phyloP scores from a whole-genome alignment of 371 early-diverging fungal genomes.

The Saksenaea oblongispora region DNA sequence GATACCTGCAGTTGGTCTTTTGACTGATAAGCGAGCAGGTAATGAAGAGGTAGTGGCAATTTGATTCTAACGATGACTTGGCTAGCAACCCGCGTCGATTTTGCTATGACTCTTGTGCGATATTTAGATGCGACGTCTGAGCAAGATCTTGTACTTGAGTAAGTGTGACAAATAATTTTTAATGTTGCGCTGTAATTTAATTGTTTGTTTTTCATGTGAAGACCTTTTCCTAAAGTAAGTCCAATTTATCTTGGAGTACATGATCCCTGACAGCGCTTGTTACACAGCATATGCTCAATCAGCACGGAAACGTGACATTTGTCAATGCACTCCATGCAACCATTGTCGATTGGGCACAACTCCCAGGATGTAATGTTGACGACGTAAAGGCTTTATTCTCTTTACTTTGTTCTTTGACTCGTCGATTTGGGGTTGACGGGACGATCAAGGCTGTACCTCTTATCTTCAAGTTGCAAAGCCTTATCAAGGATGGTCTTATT shows the following conservation, averaged over 20 bases:
- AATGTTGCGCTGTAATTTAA: not conserved
- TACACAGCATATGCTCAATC: constrained; percentile 24
- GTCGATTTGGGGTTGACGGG: constrained; percentile 60
- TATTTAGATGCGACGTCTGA: constrained; percentile 40
- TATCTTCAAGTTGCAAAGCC: constrained; percentile 59
- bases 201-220: constrained; percentile 9
- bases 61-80: not conserved
- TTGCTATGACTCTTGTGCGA: constrained; percentile 30
- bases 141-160: constrained; percentile 20
- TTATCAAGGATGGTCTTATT: constrained; percentile 34
- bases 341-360: constrained; percentile 58
- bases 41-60: not conserved
- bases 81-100: constrained; percentile 31
- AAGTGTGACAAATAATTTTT: not conserved
- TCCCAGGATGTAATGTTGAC: constrained; percentile 48
- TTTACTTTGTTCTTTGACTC: constrained; percentile 52
- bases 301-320: constrained; percentile 51
- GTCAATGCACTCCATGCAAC: constrained; percentile 55
- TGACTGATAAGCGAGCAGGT: constrained; percentile 30
- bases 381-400: constrained; percentile 63
- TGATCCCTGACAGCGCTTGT: constrained; percentile 12
- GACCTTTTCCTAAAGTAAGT: constrained; percentile 29
- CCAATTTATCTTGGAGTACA: constrained; percentile 1
- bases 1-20: constrained; percentile 42
- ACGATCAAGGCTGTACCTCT: constrained; percentile 65